phyloP scores from a whole-genome alignment of 345 rosid species.

The Limnanthes douglasii region DNA sequence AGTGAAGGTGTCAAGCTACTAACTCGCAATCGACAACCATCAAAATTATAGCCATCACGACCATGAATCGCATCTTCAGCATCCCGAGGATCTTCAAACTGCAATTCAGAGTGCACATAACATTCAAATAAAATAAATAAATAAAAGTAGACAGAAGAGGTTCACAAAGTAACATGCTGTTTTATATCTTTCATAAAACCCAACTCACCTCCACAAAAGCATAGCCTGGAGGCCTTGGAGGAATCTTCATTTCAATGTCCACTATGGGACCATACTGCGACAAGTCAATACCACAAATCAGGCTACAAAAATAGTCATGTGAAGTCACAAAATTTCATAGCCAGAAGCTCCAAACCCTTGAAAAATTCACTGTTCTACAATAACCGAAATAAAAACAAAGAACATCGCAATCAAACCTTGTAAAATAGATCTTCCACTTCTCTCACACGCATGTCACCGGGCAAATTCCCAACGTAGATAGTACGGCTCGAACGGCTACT shows the following conservation, averaged over 20 bases:
- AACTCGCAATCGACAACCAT: slow-evolving; percentile 68
- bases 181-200: too few relatives aligned
- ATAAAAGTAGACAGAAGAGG: not conserved
- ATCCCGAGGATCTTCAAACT: slow-evolving; percentile 93
- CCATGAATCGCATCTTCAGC: slow-evolving; percentile 91
- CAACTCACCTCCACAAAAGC: slow-evolving; percentile 84
- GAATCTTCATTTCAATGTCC: slow-evolving; percentile 83
- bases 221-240: slow-evolving; percentile 95
- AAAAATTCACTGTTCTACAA: not conserved
- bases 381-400: not conserved
- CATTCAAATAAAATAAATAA: not conserved
- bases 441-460: slow-evolving; percentile 74
- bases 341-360: not conserved
- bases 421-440: slow-evolving; percentile 88
- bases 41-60: slow-evolving; percentile 87
- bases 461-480: slow-evolving; percentile 89
- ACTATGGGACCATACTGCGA: slow-evolving; percentile 87
- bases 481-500: slow-evolving; percentile 78
- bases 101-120: not conserved
- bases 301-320: not conserved
- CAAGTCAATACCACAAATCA: not conserved
- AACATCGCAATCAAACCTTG: slow-evolving; percentile 31
- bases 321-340: not conserved
- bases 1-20: slow-evolving; percentile 15
- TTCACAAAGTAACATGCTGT: too few relatives aligned